Base-by-base conservation (phyloP, 2,329 filamentous ascomycete species). In the Fusarium sambucinum region DNA sequence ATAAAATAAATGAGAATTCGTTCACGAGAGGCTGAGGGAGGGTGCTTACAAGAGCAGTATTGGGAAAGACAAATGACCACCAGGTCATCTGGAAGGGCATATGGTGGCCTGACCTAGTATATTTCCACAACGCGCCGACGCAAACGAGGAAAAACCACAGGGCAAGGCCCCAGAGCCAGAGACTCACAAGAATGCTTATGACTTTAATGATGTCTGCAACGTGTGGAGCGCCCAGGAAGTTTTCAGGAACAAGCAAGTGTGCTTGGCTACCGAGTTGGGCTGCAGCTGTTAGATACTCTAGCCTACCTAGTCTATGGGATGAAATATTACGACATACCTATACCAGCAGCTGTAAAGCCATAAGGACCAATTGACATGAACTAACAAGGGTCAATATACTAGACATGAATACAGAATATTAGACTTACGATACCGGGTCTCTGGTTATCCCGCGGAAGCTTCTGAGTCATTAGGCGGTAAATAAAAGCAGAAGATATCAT, bases 401-500 rank as follows among this genome's bases (percentile, higher is more conserved):
- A 16, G 9, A 7, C 19, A 13, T 13, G 5, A 13, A 13, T n/a
- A 23, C 8, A 23, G 6, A 23, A 7, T 3, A 6, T 6, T 10
- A 17, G 14, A 73, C 79, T 65, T 71, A 84, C 83, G 60, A 96
- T 93, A 73, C 91, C 92, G 1, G 93, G 93, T 13, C 92, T 87
- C 21, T 93, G 85, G 41, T 86, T 89, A 74, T 95, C 92, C 55
- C 87, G 85, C 1, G 93, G 93, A 0, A 96, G 83, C 73, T 96
- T 96, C 74, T 95, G 91, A 0, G 92, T 95, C 92, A 96, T 96
- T 29, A 96, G 84, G 30, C 93, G 88, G 76, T 96, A 96, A 50
- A 96, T 87, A 75, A 94, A 96, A 50, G 93, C 91, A 2, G 91
- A 88, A 66, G 93, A 94, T 27, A 96, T 92, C 90, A 94, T 94